Evolutionary conservation across 2,329 filamentous ascomycete genomes (phyloP).

Genomic region (Neofusicoccum cordaticola): DNA sequence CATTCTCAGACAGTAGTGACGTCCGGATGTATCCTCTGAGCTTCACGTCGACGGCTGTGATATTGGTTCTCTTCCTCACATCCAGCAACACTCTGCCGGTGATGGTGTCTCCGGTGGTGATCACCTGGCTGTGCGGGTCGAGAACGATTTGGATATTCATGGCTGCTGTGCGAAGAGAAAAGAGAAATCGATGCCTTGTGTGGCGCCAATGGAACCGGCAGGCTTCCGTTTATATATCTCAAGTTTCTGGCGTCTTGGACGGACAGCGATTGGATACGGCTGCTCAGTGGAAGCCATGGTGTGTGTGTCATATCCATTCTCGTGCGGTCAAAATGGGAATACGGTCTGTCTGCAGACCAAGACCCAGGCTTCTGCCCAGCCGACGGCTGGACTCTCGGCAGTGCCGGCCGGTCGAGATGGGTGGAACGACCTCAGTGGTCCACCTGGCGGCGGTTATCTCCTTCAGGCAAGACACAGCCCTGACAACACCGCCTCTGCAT

Average conservation of each 20-base stretch:
- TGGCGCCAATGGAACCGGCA: neutral
- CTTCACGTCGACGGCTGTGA: neutral
- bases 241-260: neutral
- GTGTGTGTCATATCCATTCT: neutral
- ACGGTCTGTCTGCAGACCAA: neutral
- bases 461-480: neutral
- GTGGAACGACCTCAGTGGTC: neutral
- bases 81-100: neutral
- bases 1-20: neutral
- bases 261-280: neutral
- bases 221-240: neutral
- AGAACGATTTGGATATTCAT: neutral
- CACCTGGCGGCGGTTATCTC: neutral
- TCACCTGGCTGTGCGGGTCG: neutral
- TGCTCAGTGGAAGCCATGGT: neutral
- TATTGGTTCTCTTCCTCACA: neutral
- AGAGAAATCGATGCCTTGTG: neutral
- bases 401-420: too few species aligned
- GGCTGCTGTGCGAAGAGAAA: neutral
- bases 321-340: neutral
- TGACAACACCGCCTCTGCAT: neutral
- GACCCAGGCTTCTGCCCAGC: neutral
- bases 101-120: neutral
- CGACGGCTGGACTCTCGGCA: neutral
- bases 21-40: neutral